Conservation (phyloP, 2,329 filamentous ascomycete species). For the Aspergillus aculeatus region DNA sequence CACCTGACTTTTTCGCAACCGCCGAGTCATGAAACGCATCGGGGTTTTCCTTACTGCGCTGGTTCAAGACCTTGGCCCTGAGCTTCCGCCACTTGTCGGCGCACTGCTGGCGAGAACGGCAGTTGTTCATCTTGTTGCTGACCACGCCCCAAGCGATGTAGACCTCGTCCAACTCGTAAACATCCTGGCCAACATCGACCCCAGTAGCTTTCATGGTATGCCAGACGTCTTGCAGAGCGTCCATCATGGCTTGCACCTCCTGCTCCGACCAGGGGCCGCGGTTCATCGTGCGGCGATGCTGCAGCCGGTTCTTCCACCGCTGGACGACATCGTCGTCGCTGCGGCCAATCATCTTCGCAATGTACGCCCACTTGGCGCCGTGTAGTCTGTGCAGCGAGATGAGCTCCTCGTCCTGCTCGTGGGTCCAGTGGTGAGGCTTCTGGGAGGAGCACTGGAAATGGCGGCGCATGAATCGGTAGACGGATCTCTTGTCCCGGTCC, state of each 20-base stretch:
- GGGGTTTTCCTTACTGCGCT: constrained; percentile 23
- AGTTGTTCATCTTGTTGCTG: constrained; percentile 29
- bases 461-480: constrained; percentile 44
- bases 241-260: constrained; percentile 31
- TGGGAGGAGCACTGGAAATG: constrained; percentile 42
- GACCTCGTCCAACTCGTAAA: constrained; percentile 38
- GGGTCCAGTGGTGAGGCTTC: constrained; percentile 40
- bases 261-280: constrained; percentile 38
- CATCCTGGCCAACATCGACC: constrained; percentile 31
- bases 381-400: constrained; percentile 29
- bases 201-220: constrained; percentile 17
- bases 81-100: constrained; percentile 43
- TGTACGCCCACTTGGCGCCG: constrained; percentile 38
- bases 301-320: constrained; percentile 44
- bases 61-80: constrained; percentile 18
- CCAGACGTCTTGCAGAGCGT: constrained; percentile 27
- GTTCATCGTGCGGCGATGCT: constrained; percentile 37
- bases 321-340: constrained; percentile 44
- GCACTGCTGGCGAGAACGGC: constrained; percentile 40
- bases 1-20: constrained; percentile 2
- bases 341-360: constrained; percentile 39
- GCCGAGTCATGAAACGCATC: constrained; percentile 28
- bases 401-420: constrained; percentile 43
- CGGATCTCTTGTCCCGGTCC: constrained; percentile 36
- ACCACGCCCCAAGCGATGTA: constrained; percentile 33